Base-by-base conservation (phyloP, 257 asterid species). In the Datura wrightii region DNA sequence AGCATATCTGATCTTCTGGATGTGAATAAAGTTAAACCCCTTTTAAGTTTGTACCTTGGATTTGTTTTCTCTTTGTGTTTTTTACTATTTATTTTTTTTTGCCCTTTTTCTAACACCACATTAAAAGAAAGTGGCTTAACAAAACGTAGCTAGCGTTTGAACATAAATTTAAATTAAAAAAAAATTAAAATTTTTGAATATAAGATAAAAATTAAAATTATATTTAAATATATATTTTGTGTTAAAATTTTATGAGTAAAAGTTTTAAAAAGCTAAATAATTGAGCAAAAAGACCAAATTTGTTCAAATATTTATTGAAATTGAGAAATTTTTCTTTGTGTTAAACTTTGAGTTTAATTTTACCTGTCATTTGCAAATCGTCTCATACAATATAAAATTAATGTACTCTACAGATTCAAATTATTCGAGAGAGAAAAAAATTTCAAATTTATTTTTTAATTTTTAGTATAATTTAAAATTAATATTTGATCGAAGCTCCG, bases 41-140 rank as follows among this genome's bases (percentile, higher is more conserved):
- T 70, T 90, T 41, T 60, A 85, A 87, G 78, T 88, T 92, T 90
- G 92, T 90, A 85, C 95, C 91, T 89, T 92, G 79, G 89, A 92
- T 89, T 92, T 94, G 94, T 89, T 92, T 82, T 58, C 88, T 90
- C 85, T 85, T 84, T 84, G 80, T 92, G 97, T 91, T 92, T 90
- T 92, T 83, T 89, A 90, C 85, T 83, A 85, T 85, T 82, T 84
- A 34, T 74, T 91, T 81, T 42, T 42, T 3, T 0, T 24, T 24
- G 31, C 8, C 8, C 10, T 1, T 5, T 34, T 24, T 24, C 31
- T 24, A 24, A 24, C 31, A 24, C 31, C 31, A 24, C 31, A 24
- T 24, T 24, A 24, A 24, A 24, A 24, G 0, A 0, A 24, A 24
- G 31, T 24, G 31, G 31, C 31, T 24, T 24, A 24, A 24, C 31